Conservation (phyloP, 768 basidiomycete genomes). For the Dacryopinax primogenitus region DNA sequence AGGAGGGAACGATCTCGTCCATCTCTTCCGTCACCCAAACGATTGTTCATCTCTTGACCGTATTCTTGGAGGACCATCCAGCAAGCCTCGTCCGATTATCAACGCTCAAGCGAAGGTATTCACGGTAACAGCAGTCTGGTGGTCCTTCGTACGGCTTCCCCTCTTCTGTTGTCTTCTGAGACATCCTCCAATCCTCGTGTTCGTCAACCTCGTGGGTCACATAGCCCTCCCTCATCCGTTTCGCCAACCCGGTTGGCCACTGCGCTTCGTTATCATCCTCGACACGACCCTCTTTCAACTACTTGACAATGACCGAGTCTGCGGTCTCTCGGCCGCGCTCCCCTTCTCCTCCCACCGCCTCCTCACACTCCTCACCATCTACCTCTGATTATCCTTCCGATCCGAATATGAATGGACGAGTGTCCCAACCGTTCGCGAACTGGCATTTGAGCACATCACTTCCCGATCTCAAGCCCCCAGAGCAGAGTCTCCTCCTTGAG, state of each 20-base stretch:
- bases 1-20: too few relatives aligned
- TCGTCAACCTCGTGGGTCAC: too few relatives aligned
- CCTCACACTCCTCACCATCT: neutral
- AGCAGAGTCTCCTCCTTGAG: conserved; percentile 20
- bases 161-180: too few relatives aligned
- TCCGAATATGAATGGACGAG: neutral
- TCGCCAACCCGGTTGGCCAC: neutral
- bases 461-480: conserved; percentile 26
- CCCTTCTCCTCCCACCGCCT: neutral
- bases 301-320: neutral
- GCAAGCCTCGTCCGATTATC: too few relatives aligned
- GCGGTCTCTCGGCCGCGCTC: neutral
- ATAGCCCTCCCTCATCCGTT: neutral
- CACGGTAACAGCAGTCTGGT: too few relatives aligned
- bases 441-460: conserved; percentile 22
- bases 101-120: too few relatives aligned
- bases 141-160: too few relatives aligned
- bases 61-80: too few relatives aligned
- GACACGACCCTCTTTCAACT: neutral
- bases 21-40: too few relatives aligned
- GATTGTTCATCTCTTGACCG: too few relatives aligned
- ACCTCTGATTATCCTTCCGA: neutral
- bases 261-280: neutral
- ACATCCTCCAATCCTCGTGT: too few relatives aligned
- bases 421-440: neutral